Evolutionary conservation across 495 filamentous ascomycete genomes (phyloP).

Genomic region (Chaetomium tenue): DNA sequence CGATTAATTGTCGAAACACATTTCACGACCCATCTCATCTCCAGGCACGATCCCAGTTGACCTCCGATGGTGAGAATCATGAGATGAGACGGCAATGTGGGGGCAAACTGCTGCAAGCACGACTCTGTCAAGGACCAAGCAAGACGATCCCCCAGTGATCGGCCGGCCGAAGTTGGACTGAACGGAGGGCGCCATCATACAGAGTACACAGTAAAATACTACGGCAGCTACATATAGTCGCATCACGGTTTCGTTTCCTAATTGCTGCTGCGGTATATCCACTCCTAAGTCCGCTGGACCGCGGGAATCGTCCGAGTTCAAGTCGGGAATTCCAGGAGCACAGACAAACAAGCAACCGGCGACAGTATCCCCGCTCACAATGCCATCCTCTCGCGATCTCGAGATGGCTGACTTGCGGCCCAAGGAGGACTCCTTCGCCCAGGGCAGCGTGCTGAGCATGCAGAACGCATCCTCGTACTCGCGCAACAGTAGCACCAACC

Average conservation of each 20-base stretch:
- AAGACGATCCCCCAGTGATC: neutral
- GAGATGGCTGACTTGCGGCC: slow-evolving; percentile 26
- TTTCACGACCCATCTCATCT: neutral
- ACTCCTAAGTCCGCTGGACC: neutral
- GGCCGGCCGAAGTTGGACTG: neutral
- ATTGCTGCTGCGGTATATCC: neutral
- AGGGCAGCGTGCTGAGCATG: slow-evolving; percentile 42
- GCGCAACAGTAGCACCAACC: slow-evolving; percentile 14
- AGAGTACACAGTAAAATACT: neutral
- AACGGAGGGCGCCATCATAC: neutral
- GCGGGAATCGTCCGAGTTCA: neutral
- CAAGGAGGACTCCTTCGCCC: slow-evolving; percentile 39
- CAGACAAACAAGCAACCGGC: neutral
- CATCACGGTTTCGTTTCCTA: too few species aligned
- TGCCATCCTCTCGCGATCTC: slow-evolving; percentile 21
- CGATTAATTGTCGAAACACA: neutral
- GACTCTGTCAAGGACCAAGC: neutral
- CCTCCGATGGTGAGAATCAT: neutral
- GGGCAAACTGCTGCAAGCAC: slow-evolving; percentile 1
- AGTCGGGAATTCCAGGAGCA: neutral
- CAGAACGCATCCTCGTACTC: slow-evolving; percentile 40
- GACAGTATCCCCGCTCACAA: neutral
- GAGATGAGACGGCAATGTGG: slow-evolving; percentile 11
- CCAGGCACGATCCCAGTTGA: neutral
- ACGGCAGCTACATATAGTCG: neutral